A percentile compares a stretch with the other conserved stretches of the same genome.
phyloP scores from a whole-genome alignment of 352 stramenopile genomes.

The Pythium sukuiense region DNA sequence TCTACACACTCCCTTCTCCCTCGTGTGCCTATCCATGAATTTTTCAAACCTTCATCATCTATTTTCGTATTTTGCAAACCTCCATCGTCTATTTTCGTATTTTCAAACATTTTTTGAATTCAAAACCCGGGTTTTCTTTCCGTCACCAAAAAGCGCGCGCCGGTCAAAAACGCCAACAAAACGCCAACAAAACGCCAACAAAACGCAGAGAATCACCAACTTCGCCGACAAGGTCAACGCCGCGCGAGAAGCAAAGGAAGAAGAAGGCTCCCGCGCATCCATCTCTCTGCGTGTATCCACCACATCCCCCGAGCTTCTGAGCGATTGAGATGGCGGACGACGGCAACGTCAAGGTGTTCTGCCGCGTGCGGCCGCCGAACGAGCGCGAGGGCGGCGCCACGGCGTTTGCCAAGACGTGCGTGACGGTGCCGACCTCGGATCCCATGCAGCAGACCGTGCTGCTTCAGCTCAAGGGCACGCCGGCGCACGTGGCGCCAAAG shows the following conservation, averaged over 20 bases:
- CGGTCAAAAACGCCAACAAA: background rate
- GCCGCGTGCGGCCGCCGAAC: slow-evolving; percentile 81
- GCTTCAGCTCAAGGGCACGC: slow-evolving; percentile 45
- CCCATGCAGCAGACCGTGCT: slow-evolving; percentile 56
- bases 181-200: background rate
- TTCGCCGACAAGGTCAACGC: background rate
- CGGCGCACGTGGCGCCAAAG: slow-evolving; percentile 36
- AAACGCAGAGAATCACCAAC: background rate
- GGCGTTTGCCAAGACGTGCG: slow-evolving; percentile 62
- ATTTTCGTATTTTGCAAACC: background rate
- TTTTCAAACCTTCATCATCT: background rate
- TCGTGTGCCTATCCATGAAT: background rate
- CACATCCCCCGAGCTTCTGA: background rate
- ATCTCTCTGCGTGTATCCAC: background rate
- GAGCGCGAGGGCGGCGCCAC: slow-evolving; percentile 57
- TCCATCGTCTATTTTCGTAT: background rate
- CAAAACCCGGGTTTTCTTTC: background rate
- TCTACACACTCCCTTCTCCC: background rate
- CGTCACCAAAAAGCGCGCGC: background rate
- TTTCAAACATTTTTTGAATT: background rate
- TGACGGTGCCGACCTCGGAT: slow-evolving; percentile 47
- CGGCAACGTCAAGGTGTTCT: slow-evolving; percentile 86
- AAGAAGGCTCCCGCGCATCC: background rate
- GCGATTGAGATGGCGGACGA: slow-evolving; percentile 38
- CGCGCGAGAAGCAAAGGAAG: background rate